Conservation (phyloP, 108 stramenopile genomes). For the Halocafeteria seosinensis region DNA sequence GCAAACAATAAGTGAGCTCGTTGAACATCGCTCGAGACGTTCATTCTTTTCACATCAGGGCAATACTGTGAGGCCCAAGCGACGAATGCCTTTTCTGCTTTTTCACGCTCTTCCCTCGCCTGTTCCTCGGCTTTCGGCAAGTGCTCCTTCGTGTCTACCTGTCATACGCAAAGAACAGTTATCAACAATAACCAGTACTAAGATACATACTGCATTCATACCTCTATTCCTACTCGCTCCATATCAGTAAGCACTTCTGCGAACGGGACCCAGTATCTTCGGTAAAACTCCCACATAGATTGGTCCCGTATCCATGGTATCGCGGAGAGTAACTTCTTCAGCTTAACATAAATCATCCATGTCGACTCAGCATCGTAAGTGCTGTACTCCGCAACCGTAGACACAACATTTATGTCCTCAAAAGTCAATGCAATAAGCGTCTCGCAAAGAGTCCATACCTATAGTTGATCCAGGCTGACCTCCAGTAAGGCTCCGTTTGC, state of each 20-base stretch:
- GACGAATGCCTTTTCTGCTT: neutral
- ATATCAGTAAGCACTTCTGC: slow-evolving; percentile 88
- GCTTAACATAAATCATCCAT: slow-evolving; percentile 44
- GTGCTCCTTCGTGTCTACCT: neutral
- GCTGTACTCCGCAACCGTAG: no score
- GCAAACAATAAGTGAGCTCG: slow-evolving; percentile 1
- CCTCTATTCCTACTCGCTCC: slow-evolving; percentile 78
- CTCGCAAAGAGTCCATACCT: no score
- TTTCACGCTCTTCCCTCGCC: neutral
- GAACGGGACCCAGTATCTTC: slow-evolving; percentile 64
- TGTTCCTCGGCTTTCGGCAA: neutral
- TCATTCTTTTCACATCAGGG: neutral
- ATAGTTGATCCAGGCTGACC: slow-evolving; percentile 51
- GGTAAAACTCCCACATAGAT: slow-evolving; percentile 74
- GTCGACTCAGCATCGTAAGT: slow-evolving; percentile 70
- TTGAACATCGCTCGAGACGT: neutral
- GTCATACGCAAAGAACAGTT: no score
- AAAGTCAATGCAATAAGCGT: no score
- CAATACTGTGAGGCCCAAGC: neutral
- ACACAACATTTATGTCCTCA: no score
- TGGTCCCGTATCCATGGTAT: slow-evolving; percentile 41
- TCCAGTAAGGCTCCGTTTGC: slow-evolving; percentile 50
- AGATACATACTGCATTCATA: slow-evolving; percentile 51
- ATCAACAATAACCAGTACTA: no score
- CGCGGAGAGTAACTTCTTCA: slow-evolving; percentile 33